Evolutionary conservation across 768 basidiomycete genomes (phyloP), one percentile per base, ranked within the genome.

Genomic region (Suillus placidus): DNA sequence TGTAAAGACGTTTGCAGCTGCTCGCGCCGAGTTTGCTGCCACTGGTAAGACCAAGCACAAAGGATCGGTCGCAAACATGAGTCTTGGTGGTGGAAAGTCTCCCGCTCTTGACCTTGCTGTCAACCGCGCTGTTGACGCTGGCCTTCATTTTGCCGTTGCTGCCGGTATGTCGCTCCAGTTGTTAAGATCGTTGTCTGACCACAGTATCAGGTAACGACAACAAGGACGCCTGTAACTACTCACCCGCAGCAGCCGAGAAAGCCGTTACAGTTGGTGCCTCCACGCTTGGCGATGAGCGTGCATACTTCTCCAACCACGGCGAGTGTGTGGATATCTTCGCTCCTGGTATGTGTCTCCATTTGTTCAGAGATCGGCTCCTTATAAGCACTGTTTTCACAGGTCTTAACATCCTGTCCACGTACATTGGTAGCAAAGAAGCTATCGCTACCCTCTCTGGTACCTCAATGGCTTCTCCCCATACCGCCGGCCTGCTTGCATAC

Each of bases 51-150:
- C 90, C 63, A 80, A 79, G 52, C 93, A 97, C 85, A 96, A 95
- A 82, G 97, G 97, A 30, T 95, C 94, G 20, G 95, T 96, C 62
- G 93, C 91, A 60, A 97, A 97, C 84, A 97, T 99, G 97, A 92
- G 90, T 76, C 90, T 99, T 61, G 97, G 97, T 68, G 97, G 97
- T 72, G 94, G 94, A 66, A 97, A 96, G 82, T 94, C 93, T 6
- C 84, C 81, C 26, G 86, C 93, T 40, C 85, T 99, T 61, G 95
- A 99, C 68, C 83, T 84, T 30, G 88, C 90, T 61, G 94, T 99
- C 67, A 89, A 99, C 81, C 81, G 80, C 60, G 95, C 97, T 55
- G 94, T 97, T 63, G 84, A 87, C 10, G 67, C 76, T 42, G 97
- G 97, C 45, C 84, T 99, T 40, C 95, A 98, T 83, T 97, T 99